Percentiles rank a stretch among this genome's conserved stretches.
Evolutionary conservation across 306 rosid genomes (phyloP).

Genomic region (Castanospermum australe): DNA sequence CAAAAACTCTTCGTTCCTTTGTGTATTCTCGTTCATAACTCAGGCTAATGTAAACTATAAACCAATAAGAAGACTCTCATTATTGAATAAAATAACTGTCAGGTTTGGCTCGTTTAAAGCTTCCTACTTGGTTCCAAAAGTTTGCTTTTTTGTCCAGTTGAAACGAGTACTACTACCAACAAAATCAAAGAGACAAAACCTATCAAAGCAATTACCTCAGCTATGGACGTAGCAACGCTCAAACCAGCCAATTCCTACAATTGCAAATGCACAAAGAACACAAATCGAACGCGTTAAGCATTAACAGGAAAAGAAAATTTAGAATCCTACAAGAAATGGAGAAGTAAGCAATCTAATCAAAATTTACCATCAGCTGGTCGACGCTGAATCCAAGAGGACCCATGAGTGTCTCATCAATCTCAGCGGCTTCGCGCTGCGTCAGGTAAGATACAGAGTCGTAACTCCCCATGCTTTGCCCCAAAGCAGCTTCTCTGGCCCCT

Average conservation of each 20-base stretch:
- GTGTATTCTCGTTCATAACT: neutral
- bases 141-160: neutral
- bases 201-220: conserved; percentile 61
- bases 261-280: neutral
- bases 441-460: conserved; percentile 64
- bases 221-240: conserved; percentile 83
- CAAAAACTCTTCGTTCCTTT: neutral
- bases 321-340: neutral
- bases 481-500: neutral
- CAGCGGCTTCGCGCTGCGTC: conserved; percentile 81
- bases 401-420: conserved; percentile 90
- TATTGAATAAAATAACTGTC: neutral
- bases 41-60: neutral
- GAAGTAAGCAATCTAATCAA: neutral
- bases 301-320: neutral
- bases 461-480: conserved; percentile 37
- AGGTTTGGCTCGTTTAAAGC: neutral
- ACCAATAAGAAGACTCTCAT: neutral
- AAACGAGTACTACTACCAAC: neutral
- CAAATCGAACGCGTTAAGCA: neutral
- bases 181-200: neutral
- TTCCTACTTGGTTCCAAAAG: neutral
- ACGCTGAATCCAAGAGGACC: conserved; percentile 92
- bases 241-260: conserved; percentile 95
- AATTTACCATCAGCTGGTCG: conserved; percentile 85